Base-by-base conservation (phyloP, 1,284 basidiomycete genomes). In the Serendipita sp. region DNA sequence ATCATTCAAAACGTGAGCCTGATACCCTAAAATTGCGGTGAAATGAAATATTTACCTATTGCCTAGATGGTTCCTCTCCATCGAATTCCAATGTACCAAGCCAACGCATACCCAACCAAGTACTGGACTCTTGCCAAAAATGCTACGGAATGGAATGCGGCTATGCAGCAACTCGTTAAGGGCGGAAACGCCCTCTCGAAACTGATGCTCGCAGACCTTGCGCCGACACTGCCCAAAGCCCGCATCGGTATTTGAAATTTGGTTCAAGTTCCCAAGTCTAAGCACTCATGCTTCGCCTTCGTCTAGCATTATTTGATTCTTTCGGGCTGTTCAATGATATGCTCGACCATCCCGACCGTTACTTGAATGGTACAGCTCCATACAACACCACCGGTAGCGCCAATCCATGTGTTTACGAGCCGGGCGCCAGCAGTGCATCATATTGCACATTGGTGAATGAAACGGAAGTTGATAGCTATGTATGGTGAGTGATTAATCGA, bases 1-100 rank as follows among this genome's bases (percentile, higher is more conserved):
- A 69, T 79, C 32, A 75, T 78, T 67, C 76, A 78, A 64, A 78
- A 79, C 62, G 76, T 77, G 64, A 66, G 74, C 69, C 13, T 38
- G 4, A 35, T 3, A n/a, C 35, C 8, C 15, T 30, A 15, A 8
- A 30, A 6, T 6, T 22, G 10, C 22, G n/a, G 30, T n/a, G 3
- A 15, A 2, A 17, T 30, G 17, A 13, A 1, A 15, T 41, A 44
- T 26, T 45, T 22, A 53, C 12, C 2, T 49, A 49, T 12, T 50
- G 41, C 53, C 38, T 61, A 80, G 79, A 78, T 81, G 71, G 74
- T 78, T 34, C 79, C 79, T 1, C 72, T 81, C 34, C 72, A 80
- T 61, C 69, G 71, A 3, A 72, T 74, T 3, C 73, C 75, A n/a
- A 67, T 79, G 17, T 81, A 80, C 64, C 67, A 75, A 10, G 69